These are phyloP conservation scores for Pisolithus sp. DNA, from an alignment of 768 basidiomycete genomes.

Conservation along the genomic window DNA sequence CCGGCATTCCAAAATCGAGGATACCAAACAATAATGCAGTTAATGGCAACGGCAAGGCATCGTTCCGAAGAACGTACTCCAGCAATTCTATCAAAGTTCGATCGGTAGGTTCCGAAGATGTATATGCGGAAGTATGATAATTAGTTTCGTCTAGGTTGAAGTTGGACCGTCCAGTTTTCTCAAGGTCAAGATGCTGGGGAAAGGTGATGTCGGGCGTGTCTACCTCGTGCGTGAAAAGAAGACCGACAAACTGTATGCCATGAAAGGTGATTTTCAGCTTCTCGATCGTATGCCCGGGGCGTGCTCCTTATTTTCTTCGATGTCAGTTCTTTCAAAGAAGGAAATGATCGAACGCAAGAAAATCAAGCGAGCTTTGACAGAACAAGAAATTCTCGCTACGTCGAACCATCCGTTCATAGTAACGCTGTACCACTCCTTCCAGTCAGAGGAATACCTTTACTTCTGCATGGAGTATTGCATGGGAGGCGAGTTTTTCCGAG, in stretches of 20 bases:
- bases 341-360: slow-evolving; percentile 99
- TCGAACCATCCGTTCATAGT: slow-evolving; percentile 99
- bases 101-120: slow-evolving; percentile 46
- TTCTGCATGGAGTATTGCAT: slow-evolving; percentile 99
- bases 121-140: background rate
- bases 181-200: slow-evolving; percentile 97
- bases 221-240: slow-evolving; percentile 99
- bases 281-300: background rate
- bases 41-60: slow-evolving; percentile 49
- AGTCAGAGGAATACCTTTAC: slow-evolving; percentile 95
- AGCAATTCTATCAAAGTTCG: slow-evolving; percentile 95
- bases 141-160: slow-evolving; percentile 58
- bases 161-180: slow-evolving; percentile 91
- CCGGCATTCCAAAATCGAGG: slow-evolving; percentile 34
- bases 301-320: slow-evolving; percentile 14
- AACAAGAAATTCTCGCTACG: slow-evolving; percentile 97
- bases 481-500: slow-evolving; percentile 98
- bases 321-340: slow-evolving; percentile 90
- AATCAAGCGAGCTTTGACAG: slow-evolving; percentile 96
- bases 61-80: slow-evolving; percentile 93
- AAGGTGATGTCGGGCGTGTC: slow-evolving; percentile 97
- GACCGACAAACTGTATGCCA: slow-evolving; percentile 90
- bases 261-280: slow-evolving; percentile 76
- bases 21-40: slow-evolving; percentile 39
- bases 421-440: slow-evolving; percentile 97